Evolutionary conservation across 2,329 filamentous ascomycete genomes (phyloP), one percentile per base, ranked within the genome.

Genomic region (Penicillium expansum): DNA sequence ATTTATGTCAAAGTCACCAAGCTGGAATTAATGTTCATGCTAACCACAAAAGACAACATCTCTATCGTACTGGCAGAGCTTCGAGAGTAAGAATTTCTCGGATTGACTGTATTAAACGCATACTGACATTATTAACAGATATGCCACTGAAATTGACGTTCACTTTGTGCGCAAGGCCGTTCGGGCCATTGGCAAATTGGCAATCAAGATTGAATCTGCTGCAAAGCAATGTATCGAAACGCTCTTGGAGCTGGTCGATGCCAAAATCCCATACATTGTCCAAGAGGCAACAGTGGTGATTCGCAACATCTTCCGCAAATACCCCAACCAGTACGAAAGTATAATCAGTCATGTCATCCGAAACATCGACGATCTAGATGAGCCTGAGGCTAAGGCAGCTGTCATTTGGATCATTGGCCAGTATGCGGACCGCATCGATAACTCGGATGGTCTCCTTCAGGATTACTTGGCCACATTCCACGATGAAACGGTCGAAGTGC

Each of bases 1-100:
- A 99, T 99, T 62, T 99, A 97, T 73, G 94, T 99, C 77, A 99
- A 99, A 76, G 94, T 99, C 50, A 99, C 94, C 16, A 99, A 99
- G 77, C 83, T 99, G 48, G 94, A 99, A 76, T 84, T 99, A 66
- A 97, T 99, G 64, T 99, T 99, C 76, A 99, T 97, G 94, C 83
- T 99, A 58, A 94, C 94, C 8, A 96, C 86, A 33, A 92, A 97
- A 75, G 89, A 88, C 68, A 99, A 99, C 72, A 99, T 99, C 66
- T 88, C 91, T 48, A 91, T 97, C 71, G 94, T 99, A 1, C 77
- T 99, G 63, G 95, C 92, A 1, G 94, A 99, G 74, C 78, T 99
- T 55, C 86, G 92, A 71, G 94, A 99, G 82, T 96, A 73, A 67
- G 81, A 74, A 11, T n/a, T 27, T 18, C 14, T 52, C 13, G 24